Base-by-base conservation (phyloP, 345 rosid species). In the Psidium friedrichsthalianum region DNA sequence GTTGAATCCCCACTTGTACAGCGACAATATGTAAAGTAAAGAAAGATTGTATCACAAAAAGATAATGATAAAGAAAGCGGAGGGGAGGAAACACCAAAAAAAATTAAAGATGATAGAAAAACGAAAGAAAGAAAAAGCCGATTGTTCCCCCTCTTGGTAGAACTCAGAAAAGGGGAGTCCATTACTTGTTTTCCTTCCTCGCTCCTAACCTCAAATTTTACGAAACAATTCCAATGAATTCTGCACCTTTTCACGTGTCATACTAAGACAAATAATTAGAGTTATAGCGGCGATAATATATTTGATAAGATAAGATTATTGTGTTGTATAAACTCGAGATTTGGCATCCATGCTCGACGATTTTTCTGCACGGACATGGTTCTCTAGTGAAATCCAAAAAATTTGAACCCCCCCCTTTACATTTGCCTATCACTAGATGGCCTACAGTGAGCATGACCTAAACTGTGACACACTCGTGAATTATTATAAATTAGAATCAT, bases 1-100 rank as follows among this genome's bases (percentile, higher is more conserved):
- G 90, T 86, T 88, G 90, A 88, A 89, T 90, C n/a, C n/a, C n/a
- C 89, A 69, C 11, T 81, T 47, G 87, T 82, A 84, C 90, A 87
- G 57, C 36, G 51, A n/a, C 18, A 82, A 58, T 51, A 61, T 22
- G 53, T 44, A n/a, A 57, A 61, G 64, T 40, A 18, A 47, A 61
- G 61, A 52, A 56, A 25, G 24, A 25, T 14, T 56, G 58, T 53
- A 20, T 53, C 52, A 36, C 11, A 36, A 69, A 69, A 69, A 18
- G 47, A 36, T 8, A 9, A 36, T 69, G 80, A 18, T 32, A 36
- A 29, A 20, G 57, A 82, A 40, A 52, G 55, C 84, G 25, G 44
- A 29, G 24, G 44, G 84, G 52, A 27, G 80, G 18, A 69, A 69
- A n/a, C n/a, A n/a, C n/a, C 47, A 32, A 44, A 44, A 44, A 44